Base-by-base conservation (phyloP, 2,329 filamentous ascomycete genomes). In the Juglanconis oblonga region DNA sequence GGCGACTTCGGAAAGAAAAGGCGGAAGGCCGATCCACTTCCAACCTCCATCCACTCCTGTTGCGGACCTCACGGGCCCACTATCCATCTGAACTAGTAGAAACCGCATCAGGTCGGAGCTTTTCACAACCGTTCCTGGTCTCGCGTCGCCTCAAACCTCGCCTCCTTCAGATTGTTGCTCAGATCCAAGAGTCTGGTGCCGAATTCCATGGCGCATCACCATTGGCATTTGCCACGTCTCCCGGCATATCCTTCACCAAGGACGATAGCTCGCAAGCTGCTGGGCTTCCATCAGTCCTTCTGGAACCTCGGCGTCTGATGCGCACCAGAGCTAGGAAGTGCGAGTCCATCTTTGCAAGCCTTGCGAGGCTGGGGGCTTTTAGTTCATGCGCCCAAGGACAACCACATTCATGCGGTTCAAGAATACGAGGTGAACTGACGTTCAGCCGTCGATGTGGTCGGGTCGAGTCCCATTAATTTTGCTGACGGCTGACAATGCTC, bases 61-160 rank as follows among this genome's bases (percentile, higher is more conserved):
- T 24, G 24, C 24, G 24, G 38, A 42, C 38, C n/a, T 4, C 38
- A 13, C n/a, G 38, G 38, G n/a, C n/a, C 38, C 38, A 42, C 38
- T 42, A 4, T 4, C 10, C 38, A 14, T 42, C 38, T 42, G 38
- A 42, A 42, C 38, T 42, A 42, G 38, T 42, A 42, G 38, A 40
- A 35, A 48, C 42, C 24, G 5, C 49, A 29, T 50, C 32, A 24
- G 50, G 42, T 48, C 56, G 56, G 56, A 53, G 47, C 42, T 17
- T 54, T 33, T 40, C 52, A 50, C 56, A 53, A 36, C 51, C 51
- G 57, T 54, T 58, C 45, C 32, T 48, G 49, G 45, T 40, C 40
- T 11, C 38, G 52, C 52, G 36, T 35, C 24, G 50, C 57, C 47
- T 51, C 52, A 56, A 52, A 47, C 52, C 47, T 38, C n/a, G 3